A percentile compares a stretch with the other conserved stretches of the same genome.
Evolutionary conservation across 2,329 filamentous ascomycete genomes (phyloP).

Genomic region (Calonectria pteridis): DNA sequence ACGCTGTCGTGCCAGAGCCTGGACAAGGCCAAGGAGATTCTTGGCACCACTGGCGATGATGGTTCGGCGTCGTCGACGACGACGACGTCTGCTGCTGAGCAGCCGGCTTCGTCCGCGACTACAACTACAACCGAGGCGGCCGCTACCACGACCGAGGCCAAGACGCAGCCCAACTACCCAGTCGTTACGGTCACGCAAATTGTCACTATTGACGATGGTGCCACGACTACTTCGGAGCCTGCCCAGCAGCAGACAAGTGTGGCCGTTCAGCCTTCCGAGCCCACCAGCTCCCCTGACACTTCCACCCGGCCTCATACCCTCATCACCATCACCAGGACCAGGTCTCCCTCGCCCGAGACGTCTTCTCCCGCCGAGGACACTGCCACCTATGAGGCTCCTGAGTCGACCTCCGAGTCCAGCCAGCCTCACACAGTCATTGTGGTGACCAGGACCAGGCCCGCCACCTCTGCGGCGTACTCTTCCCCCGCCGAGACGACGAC

Average conservation of each 20-base stretch:
- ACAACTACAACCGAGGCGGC: conserved; percentile 23
- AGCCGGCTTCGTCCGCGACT: conserved; percentile 30
- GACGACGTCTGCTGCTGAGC: conserved; percentile 13
- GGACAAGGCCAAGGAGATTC: conserved; percentile 54
- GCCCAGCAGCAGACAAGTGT: conserved; percentile 11
- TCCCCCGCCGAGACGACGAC: not conserved
- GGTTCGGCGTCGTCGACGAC: not conserved
- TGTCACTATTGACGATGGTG: conserved; percentile 45
- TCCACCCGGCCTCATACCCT: not conserved
- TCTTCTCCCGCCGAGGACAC: conserved; percentile 12
- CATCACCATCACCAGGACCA: conserved; percentile 13
- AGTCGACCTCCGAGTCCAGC: not conserved
- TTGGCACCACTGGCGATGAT: conserved; percentile 49
- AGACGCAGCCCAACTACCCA: conserved; percentile 32
- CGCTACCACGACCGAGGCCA: conserved; percentile 27
- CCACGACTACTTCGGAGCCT: conserved; percentile 7
- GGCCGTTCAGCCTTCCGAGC: not conserved
- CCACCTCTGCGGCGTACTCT: not conserved
- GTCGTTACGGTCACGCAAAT: conserved; percentile 48
- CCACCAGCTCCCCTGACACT: not conserved
- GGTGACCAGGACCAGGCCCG: not conserved
- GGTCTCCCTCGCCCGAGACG: conserved; percentile 6
- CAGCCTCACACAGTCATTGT: not conserved
- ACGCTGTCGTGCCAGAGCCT: conserved; percentile 61
- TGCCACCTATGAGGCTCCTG: not conserved